Evolutionary conservation across 108 stramenopile species (phyloP), one percentile per base, ranked within the genome.

Genomic region (Conticribra weissflogii): DNA sequence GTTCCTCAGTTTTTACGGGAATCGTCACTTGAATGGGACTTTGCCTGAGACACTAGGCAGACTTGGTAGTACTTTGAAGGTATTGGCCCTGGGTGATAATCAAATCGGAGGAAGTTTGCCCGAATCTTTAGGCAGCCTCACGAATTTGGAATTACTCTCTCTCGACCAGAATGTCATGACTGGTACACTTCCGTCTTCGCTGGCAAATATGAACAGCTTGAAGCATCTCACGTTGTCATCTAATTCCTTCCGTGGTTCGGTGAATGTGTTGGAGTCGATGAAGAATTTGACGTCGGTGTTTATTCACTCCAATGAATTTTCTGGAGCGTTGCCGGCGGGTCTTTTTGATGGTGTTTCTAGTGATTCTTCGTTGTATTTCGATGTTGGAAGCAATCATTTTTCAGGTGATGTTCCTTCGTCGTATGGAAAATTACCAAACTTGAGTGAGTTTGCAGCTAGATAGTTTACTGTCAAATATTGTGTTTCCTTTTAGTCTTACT

Each of bases 11-110:
- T 7, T 69, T n/a, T 47, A 25, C 27, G 59, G 15, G 0, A 69
- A 69, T 21, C 25, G 34, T 19, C 36, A 41, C 8, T 25, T 69
- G 0, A 69, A 0, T 24, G 59, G 46, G 21, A 22, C 46, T 41
- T 30, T 69, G 9, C 68, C 68, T 9, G 8, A 36, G 8, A 25
- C 46, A 2, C 36, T 69, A 61, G 68, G 68, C 9, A 46, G 44
- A 3, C 41, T 60, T 55, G n/a, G n/a, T n/a, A 18, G 22, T 30
- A 61, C 21, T 8, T 18, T 69, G 0, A 47, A 23, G 24, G 59
- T 22, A 9, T n/a, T 69, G 3, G 46, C 12, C 17, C 30, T 69
- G 28, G 59, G 23, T 9, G 17, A 48, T 12, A 69, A 69, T 31
- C 7, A 29, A 1, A 8, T 69, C 27, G 18, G 30, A 8, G 68